Base-by-base conservation (phyloP, 2,329 filamentous ascomycete genomes). In the Verticillium klebahnii region DNA sequence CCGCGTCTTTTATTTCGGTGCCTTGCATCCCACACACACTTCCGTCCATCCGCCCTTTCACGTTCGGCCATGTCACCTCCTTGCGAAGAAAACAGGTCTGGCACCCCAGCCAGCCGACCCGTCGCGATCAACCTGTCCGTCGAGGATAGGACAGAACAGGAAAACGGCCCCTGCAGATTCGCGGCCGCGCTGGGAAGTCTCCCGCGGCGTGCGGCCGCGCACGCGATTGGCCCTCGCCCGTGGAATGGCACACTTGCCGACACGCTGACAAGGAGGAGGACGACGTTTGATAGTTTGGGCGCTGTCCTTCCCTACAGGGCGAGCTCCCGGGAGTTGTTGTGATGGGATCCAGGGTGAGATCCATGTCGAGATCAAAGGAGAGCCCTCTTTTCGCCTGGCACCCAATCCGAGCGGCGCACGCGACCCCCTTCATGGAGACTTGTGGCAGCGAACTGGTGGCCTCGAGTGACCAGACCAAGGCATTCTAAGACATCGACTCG, bases 401-500 rank as follows among this genome's bases (percentile, higher is more conserved):
- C 65, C 76, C 76, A 77, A 75, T 76, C 71, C 74, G 59, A 65
- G 70, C 66, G 68, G 69, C 71, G 73, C 77, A 78, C 76, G 76
- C 77, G 76, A 75, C 76, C 74, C 73, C 72, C 73, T 68, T 71
- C 67, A 70, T 69, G 68, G 70, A 62, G 67, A 64, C 66, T 67
- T 75, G 77, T 78, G 77, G 77, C 76, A 71, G 75, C 70, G 72
- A 72, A 67, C 70, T 69, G 69, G 69, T 66, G 57, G 61, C 60
- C 63, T 61, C 59, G 60, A 64, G 65, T 66, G 68, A 67, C 66
- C 65, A 63, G 67, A 76, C 71, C 76, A 79, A 75, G 75, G 74
- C 73, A 76, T 72, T 75, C 71, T 75, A 77, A 80, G 78, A 80
- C 78, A 80, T 75, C 71, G 72, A 76, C 74, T 76, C 73, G 76